Conservation (phyloP, 1,139 yeast genomes). For the Blastobotrys illinoisensis region DNA sequence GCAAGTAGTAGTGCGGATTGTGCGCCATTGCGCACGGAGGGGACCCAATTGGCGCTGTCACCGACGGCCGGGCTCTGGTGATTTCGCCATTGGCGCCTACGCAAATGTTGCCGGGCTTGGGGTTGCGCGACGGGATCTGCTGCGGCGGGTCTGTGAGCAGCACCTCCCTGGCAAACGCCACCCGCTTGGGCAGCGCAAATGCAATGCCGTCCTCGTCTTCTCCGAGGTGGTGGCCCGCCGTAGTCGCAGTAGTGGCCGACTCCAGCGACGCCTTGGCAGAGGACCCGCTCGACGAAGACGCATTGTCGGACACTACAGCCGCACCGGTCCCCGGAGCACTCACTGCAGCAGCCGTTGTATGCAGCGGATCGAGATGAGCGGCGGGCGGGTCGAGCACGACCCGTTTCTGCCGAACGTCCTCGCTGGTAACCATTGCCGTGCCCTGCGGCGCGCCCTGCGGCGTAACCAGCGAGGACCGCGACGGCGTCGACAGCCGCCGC, state of each 20-base stretch:
- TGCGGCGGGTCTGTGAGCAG: slow-evolving; percentile 83
- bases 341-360: slow-evolving; percentile 37
- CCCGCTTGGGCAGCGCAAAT: slow-evolving; percentile 35
- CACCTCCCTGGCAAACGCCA: slow-evolving; percentile 67
- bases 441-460: neutral
- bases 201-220: neutral
- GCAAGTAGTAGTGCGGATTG: slow-evolving; percentile 13
- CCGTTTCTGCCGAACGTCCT: slow-evolving; percentile 19
- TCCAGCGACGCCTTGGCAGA: neutral
- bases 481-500: slow-evolving; percentile 18
- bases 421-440: neutral
- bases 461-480: neutral
- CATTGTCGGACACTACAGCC: neutral
- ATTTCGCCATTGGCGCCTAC: slow-evolving; percentile 38
- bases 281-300: neutral
- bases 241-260: neutral
- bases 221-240: neutral
- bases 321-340: slow-evolving; percentile 2
- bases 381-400: slow-evolving; percentile 43
- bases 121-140: slow-evolving; percentile 85
- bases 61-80: slow-evolving; percentile 18
- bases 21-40: slow-evolving; percentile 27
- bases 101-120: slow-evolving; percentile 71
- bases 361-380: neutral
- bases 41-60: slow-evolving; percentile 33